Evolutionary conservation across 177 flowering plant species (phyloP).

Genomic region (Vitis hybrid): DNA sequence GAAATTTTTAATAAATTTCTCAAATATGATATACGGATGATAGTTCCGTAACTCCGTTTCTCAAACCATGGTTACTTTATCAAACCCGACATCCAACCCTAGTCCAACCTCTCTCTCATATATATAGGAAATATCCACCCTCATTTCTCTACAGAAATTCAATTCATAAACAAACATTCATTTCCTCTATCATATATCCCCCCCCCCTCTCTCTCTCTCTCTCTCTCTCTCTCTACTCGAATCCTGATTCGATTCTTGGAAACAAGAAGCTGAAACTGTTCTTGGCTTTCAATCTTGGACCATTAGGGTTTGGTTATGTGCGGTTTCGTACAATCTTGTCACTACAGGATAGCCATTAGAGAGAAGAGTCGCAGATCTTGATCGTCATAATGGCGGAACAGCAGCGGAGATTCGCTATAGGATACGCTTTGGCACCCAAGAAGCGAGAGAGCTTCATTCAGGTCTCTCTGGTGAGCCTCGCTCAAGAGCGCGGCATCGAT

Average conservation of each 20-base stretch:
- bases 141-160: too few relatives aligned
- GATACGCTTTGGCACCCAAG: constrained; percentile 83
- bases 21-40: too few relatives aligned
- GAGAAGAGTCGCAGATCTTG: background rate
- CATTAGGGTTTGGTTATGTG: background rate
- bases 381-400: constrained; percentile 36
- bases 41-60: background rate
- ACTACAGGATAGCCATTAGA: background rate
- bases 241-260: background rate
- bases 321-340: background rate
- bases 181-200: background rate
- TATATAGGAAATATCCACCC: too few relatives aligned
- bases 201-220: constrained; percentile 4
- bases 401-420: constrained; percentile 47
- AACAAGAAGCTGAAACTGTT: constrained; percentile 5
- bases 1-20: too few relatives aligned
- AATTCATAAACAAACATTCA: constrained; percentile 1
- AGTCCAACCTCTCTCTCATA: constrained; percentile 7
- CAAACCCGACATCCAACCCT: constrained; percentile 16
- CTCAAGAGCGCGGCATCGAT: constrained; percentile 60
- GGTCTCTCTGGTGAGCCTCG: constrained; percentile 42
- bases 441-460: constrained; percentile 77
- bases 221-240: background rate
- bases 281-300: background rate
- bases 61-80: constrained; percentile 24